Conservation (phyloP, 768 basidiomycete genomes). For the Dioszegia aurantiaca region DNA sequence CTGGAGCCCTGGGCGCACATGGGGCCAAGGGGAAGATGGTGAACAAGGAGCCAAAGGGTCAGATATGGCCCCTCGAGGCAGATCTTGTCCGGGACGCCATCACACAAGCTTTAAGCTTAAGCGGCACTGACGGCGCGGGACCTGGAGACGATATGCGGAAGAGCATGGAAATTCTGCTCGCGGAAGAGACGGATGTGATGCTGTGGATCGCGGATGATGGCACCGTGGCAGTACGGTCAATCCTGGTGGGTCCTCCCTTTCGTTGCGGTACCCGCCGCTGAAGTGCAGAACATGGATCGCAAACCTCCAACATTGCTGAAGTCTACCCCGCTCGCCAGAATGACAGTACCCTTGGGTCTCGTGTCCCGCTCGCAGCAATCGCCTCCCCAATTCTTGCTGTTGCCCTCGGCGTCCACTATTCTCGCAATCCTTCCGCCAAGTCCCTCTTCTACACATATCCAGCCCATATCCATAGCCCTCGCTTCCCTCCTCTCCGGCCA, state of each 20-base stretch:
- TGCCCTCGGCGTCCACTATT: constrained; percentile 9
- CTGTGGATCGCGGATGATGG: constrained; percentile 39
- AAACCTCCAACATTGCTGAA: constrained; percentile 63
- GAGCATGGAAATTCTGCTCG: constrained; percentile 22
- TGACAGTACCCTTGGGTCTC: constrained; percentile 4
- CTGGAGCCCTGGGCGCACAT: background rate
- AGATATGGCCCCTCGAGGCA: constrained; percentile 65
- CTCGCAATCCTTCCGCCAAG: constrained; percentile 11
- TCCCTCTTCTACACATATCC: background rate
- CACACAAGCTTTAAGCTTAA: constrained; percentile 22
- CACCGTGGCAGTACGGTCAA: constrained; percentile 27
- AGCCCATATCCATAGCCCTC: constrained; percentile 10
- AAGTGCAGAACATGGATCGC: constrained; percentile 74
- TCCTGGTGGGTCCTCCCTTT: constrained; percentile 26
- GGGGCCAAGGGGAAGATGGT: background rate
- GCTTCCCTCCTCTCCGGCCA: constrained; percentile 14
- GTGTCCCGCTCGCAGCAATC: background rate
- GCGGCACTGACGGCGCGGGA: constrained; percentile 12
- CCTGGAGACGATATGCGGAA: constrained; percentile 23
- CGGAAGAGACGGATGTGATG: constrained; percentile 44
- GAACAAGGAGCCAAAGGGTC: constrained; percentile 13
- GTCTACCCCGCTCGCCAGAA: constrained; percentile 24
- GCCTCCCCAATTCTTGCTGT: constrained; percentile 17
- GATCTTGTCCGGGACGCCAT: constrained; percentile 56
- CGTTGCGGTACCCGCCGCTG: background rate